Percentiles rank a stretch among this genome's conserved stretches.
Evolutionary conservation across 805 yeast species (phyloP).

Genomic region (Candida wancherniae): DNA sequence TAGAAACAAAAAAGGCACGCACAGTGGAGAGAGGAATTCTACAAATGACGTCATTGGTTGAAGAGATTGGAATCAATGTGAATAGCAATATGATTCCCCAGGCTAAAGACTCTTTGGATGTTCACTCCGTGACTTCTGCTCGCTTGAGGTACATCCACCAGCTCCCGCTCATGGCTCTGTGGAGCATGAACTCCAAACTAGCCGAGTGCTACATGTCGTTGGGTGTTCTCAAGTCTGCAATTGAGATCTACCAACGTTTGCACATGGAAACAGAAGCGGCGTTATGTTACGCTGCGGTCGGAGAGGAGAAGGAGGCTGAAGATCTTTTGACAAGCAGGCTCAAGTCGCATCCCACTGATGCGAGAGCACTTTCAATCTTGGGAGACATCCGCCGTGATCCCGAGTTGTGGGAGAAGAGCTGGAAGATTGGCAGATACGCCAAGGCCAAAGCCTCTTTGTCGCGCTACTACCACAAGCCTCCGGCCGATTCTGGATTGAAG

Average conservation of each 20-base stretch:
- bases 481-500: conserved; percentile 45
- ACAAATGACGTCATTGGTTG: conserved; percentile 88
- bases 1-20: conserved; percentile 75
- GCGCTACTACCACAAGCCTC: conserved; percentile 64
- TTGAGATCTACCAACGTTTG: conserved; percentile 80
- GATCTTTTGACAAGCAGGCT: conserved; percentile 53
- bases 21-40: conserved; percentile 92
- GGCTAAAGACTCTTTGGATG: conserved; percentile 23
- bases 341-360: conserved; percentile 59
- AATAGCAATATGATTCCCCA: conserved; percentile 50
- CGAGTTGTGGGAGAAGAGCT: conserved; percentile 71
- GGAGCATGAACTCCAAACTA: conserved; percentile 75
- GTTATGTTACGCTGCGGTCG: conserved; percentile 82
- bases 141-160: conserved; percentile 69
- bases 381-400: conserved; percentile 87
- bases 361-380: conserved; percentile 74
- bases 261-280: conserved; percentile 79
- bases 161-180: conserved; percentile 73
- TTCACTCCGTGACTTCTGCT: conserved; percentile 38
- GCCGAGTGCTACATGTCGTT: conserved; percentile 85
- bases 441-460: conserved; percentile 84
- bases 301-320: conserved; percentile 64
- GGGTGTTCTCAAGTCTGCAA: conserved; percentile 81
- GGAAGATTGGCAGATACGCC: conserved; percentile 80
- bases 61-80: conserved; percentile 73